Evolutionary conservation across 768 basidiomycete species (phyloP), one percentile per base, ranked within the genome.

Genomic region (Agrocybe praecox): DNA sequence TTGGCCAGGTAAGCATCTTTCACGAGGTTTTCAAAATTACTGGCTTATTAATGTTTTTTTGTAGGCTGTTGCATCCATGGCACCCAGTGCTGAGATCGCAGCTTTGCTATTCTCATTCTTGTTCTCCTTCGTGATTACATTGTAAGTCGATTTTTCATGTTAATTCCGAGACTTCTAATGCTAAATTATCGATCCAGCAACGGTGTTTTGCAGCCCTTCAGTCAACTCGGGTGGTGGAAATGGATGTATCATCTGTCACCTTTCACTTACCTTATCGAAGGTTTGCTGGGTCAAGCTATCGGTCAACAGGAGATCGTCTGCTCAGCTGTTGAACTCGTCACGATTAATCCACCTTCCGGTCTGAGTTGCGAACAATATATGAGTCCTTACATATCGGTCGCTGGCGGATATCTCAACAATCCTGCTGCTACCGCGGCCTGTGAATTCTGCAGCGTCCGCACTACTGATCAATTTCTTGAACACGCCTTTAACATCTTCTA

Each of bases 201-300:
- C 60, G 86, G 86, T 55, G 84, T 87, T 50, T 65, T 89, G 5
- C 87, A 89, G 61, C 87, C 87, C 4, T 85, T 74, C 65, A 60
- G 74, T 7, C 74, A 75, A 17, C 78, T 88, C 15, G 83, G 82
- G 2, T 86, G 84, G 81, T 89, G 87, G 88, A 67, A 65, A 46
- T 87, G 86, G 85, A 84, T 86, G 84, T 73, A 76, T 58, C 74
- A 66, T 53, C 53, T 80, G 24, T 82, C 82, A 2, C 83, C 83
- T 0, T 84, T 74, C 65, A 81, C 81, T 1, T 86, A 87, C 60
- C 69, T 87, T 23, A 74, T 87, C 53, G 84, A 84, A 50, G 72
- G 72, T 26, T 53, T 74, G 2, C 52, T 74, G 12, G 74, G 74
- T 19, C 68, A 75, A 58, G 52, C 42, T 6, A 45, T 53, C 18